Evolutionary conservation across 2,329 filamentous ascomycete genomes (phyloP), one percentile per base, ranked within the genome.

Genomic region (Microcera coccophila): DNA sequence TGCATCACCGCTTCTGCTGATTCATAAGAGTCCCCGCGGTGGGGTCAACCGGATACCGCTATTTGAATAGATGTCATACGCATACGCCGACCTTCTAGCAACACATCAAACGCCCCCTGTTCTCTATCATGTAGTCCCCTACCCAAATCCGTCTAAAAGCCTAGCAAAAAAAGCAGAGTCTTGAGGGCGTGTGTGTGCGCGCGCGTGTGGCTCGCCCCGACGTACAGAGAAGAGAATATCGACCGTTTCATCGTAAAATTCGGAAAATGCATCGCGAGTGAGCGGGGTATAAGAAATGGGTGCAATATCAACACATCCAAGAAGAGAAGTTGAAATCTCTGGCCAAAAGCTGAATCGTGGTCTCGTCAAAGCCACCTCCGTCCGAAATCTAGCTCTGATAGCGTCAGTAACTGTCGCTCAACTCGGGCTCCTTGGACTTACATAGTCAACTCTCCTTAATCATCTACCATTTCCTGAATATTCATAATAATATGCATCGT

Each of bases 401-500:
- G 12, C 7, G 22, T 26, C 12, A 26, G 22, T 26, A 26, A 26
- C 22, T 7, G 12, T 26, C n/a, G 22, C 22, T 26, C 22, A 12
- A 26, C 22, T 7, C 22, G 12, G 15, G 29, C n/a, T 17, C 29
- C 8, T 32, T n/a, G 15, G 29, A 32, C 29, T 32, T n/a, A 26
- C 22, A 7, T 12, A 26, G 12, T 12, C 12, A 26, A 12, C 22
- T 12, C 22, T 39, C 24, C 17, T 19, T 14, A 19, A 26, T 26
- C 22, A 26, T 26, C 22, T 7, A 12, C 22, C 22, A 7, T 55
- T 53, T 15, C 48, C 44, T 22, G 46, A 50, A 29, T 43, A 48
- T 32, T 60, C 58, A 34, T 64, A 65, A 9, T 56, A n/a, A 21
- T 61, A 64, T 7, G 49, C 37, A 22, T 63, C 59, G 3, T 66